Base-by-base conservation (phyloP, 305 asterid genomes). In the Solanum chacoense region DNA sequence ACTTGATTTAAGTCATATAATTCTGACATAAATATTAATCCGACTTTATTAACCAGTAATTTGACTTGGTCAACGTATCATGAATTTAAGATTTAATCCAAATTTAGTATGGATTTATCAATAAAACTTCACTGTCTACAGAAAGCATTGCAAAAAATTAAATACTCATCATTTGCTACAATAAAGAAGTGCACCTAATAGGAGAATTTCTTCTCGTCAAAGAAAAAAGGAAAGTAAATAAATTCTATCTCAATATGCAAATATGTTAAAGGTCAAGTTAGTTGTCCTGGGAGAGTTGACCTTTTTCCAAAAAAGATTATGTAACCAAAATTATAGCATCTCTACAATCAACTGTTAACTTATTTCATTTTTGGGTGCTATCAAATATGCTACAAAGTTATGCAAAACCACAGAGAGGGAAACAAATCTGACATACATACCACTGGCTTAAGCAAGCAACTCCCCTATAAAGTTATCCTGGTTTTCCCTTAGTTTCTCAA, bases 371-470 rank as follows among this genome's bases (percentile, higher is more conserved):
- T 80, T 38, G 24, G 24, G 13, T 26, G 67, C 85, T 26, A 22
- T 26, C 67, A 40, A 28, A 24, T 40, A 80, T 80, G 85, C 85
- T 80, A 80, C 22, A 28, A 26, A 40, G 69, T 40, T 18, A 4
- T 80, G 67, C 67, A 63, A 89, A 72, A 77, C 26, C 75, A 55
- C n/a, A 88, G 8, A 45, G 55, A 72, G 26, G 29, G 50, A 40
- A 35, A 35, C 77, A 3, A 73, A 37, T 71, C 22, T 77, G 76
- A 91, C 88, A 88, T 85, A 87, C 90, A 16, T 92, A 95, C 97
- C 98, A 95, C 96, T 8, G 98, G 98, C 94, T 94, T 94, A 88
- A 95, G 93, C 93, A 95, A 90, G 93, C 93, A 95, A 90, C 90
- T 95, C 98, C 89, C 92, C 98, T 31, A 95, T 7, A 42, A 42